Evolutionary conservation across 208 protist species (phyloP).

Genomic region (Leishmania amazonensis): DNA sequence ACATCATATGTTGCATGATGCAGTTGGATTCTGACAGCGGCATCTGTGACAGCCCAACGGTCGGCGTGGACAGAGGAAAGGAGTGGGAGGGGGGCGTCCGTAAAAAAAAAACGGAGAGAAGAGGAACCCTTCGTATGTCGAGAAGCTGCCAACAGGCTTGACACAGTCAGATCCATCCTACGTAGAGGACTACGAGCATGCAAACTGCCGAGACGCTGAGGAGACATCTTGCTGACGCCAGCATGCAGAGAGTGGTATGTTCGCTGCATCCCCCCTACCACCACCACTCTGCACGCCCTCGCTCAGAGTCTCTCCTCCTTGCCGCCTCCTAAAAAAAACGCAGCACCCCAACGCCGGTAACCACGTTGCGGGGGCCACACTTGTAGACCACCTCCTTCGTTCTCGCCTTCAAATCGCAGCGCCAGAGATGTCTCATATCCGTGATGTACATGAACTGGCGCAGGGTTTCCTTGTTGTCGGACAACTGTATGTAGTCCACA

Average conservation of each 20-base stretch:
- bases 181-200: neutral
- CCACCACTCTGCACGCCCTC: neutral
- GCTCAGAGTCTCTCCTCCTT: neutral
- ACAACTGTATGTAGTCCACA: neutral
- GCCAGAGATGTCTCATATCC: slow-evolving; percentile 36
- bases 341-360: slow-evolving; percentile 46
- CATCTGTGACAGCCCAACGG: neutral
- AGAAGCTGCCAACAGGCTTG: neutral
- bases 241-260: too few relatives aligned
- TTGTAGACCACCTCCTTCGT: slow-evolving; percentile 39
- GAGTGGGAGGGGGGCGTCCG: neutral
- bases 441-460: slow-evolving; percentile 48
- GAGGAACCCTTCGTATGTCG: neutral
- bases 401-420: slow-evolving; percentile 27
- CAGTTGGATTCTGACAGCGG: neutral
- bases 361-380: slow-evolving; percentile 2
- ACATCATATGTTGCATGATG: neutral
- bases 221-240: neutral
- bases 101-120: neutral
- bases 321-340: slow-evolving; percentile 5
- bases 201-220: neutral
- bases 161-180: neutral
- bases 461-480: slow-evolving; percentile 19
- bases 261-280: neutral
- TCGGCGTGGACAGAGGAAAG: neutral